Evolutionary conservation across 768 basidiomycete species (phyloP), one percentile per base, ranked within the genome.

Genomic region (Phaeotremella fagi): DNA sequence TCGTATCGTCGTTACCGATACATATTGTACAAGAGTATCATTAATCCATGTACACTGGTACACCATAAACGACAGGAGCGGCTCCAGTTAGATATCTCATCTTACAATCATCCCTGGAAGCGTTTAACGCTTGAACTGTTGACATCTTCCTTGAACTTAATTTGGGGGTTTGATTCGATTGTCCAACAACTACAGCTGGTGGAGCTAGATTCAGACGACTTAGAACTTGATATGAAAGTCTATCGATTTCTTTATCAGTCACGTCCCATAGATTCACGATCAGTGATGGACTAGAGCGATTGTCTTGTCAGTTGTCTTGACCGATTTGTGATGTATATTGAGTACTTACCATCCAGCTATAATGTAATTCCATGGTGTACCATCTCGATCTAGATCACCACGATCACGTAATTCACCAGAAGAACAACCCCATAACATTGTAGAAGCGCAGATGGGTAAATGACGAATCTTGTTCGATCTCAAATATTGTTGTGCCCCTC

Each of bases 371-470:
- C 88, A 85, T 0, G 95, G 90, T 14, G 90, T 97, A 18, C 95
- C 95, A 14, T 82, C 80, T 9, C 88, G 80, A 66, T 98, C 95
- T 64, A 91, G 92, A 60, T 95, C 90, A 3, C 95, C 95, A 83
- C 89, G 88, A 44, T 94, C 88, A 50, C 81, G 80, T 57, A 99
- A 73, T 1, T 82, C 76, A 9, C 94, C 95, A 0, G 92, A 97
- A 0, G 95, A 99, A 78, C 95, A 99, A 0, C 95, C 95, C 95
- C 94, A 99, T 2, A 99, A 81, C 89, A 98, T 91, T 1, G 88
- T 87, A 14, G 86, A 85, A 5, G 95, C 92, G 70, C 95, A 98
- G n/a, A 80, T 79, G 1, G 82, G 80, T 28, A 98, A 78, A 54
- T 85, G 81, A 6, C 88, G 80, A 48, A 99, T 82, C 64, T 85